These are phyloP conservation scores for Aurantiochytrium sp. DNA, from an alignment of 108 stramenopile genomes.

Conservation along the genomic window DNA sequence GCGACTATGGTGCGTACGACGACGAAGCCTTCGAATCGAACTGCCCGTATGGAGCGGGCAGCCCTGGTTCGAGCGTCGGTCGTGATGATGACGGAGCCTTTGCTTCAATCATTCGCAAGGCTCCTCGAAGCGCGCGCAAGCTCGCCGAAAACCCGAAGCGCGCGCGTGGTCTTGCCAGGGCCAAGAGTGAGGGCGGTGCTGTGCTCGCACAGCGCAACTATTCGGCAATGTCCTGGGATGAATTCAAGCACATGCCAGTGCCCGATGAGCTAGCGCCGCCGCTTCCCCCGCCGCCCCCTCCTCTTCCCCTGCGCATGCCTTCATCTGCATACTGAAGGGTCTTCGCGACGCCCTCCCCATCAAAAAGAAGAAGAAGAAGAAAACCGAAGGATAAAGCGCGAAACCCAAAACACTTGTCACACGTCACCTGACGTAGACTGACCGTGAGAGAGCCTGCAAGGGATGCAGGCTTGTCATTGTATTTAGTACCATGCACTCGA, in stretches of 20 bases:
- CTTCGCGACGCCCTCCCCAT: not conserved
- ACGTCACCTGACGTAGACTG: too few species aligned
- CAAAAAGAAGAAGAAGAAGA: not conserved
- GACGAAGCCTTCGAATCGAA: too few species aligned
- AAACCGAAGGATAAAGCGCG: not conserved
- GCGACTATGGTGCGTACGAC: too few species aligned
- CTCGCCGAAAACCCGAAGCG: not conserved
- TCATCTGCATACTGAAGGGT: not conserved
- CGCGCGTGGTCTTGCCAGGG: not conserved
- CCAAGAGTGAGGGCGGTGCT: not conserved
- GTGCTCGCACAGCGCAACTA: not conserved
- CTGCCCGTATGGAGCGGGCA: too few species aligned
- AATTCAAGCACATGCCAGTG: not conserved
- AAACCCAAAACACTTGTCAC: too few species aligned
- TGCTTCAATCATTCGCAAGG: too few species aligned
- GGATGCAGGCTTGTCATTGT: too few species aligned
- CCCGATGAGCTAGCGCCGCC: not conserved
- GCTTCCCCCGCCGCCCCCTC: not conserved
- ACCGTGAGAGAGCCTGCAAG: too few species aligned
- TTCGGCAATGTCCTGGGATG: not conserved
- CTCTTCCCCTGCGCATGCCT: not conserved
- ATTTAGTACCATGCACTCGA: too few species aligned
- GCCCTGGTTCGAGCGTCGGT: too few species aligned
- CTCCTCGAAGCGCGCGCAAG: not conserved
- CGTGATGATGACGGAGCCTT: too few species aligned